A percentile compares a stretch with the other conserved stretches of the same genome.
phyloP scores from a whole-genome alignment of 129 eudicot species.

The Chrysanthemum makinoi region DNA sequence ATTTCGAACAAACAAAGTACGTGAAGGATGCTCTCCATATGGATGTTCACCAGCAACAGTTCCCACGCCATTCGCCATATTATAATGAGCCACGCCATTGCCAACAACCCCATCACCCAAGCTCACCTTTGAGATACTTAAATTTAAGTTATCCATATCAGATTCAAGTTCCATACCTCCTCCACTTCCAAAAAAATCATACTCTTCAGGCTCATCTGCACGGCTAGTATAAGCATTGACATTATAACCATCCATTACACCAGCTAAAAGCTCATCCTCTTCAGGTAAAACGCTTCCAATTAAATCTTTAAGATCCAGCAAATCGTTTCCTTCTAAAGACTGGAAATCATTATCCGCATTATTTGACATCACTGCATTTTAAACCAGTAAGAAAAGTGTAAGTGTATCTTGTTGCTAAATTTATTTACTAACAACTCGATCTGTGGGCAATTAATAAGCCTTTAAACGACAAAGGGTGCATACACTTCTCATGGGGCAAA shows the following conservation, averaged over 20 bases:
- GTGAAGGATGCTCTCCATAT: constrained; percentile 90
- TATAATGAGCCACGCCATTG: constrained; percentile 46
- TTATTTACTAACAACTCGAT: neutral
- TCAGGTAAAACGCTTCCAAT: constrained; percentile 71
- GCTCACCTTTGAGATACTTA: constrained; percentile 49
- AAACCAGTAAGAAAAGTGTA: constrained; percentile 19
- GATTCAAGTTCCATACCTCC: constrained; percentile 90
- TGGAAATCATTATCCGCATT: constrained; percentile 33
- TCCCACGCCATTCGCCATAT: constrained; percentile 53
- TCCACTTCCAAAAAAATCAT: constrained; percentile 84
- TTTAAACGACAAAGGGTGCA: neutral
- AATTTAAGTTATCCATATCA: constrained; percentile 51
- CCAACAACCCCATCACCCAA: constrained; percentile 57
- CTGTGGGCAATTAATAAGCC: too few relatives aligned
- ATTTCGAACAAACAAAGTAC: constrained; percentile 89
- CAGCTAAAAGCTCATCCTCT: constrained; percentile 88
- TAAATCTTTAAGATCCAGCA: constrained; percentile 38
- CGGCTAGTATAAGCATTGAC: constrained; percentile 42
- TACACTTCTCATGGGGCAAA: constrained; percentile 76
- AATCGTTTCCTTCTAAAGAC: constrained; percentile 36
- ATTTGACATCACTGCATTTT: constrained; percentile 42
- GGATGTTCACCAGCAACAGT: constrained; percentile 92
- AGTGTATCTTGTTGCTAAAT: constrained; percentile 5
- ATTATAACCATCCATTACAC: constrained; percentile 62
- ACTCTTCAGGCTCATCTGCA: constrained; percentile 71